Evolutionary conservation across 1,139 yeast genomes (phyloP).

Genomic region (Debaryomyces robertsiae): DNA sequence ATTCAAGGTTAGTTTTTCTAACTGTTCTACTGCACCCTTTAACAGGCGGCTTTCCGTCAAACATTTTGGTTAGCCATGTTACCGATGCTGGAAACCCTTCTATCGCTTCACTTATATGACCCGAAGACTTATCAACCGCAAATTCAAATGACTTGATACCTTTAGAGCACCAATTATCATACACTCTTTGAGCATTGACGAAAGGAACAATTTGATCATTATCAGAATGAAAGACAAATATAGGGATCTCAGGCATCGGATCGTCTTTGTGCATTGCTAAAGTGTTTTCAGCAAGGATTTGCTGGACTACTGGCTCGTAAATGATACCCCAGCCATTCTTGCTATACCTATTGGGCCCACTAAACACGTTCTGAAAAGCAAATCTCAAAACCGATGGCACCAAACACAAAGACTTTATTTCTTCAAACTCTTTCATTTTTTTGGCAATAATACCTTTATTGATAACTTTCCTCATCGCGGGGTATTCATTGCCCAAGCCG

Average conservation of each 20-base stretch:
- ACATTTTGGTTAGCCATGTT: slow-evolving; percentile 12
- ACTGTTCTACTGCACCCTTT: slow-evolving; percentile 19
- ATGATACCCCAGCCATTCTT: slow-evolving; percentile 15
- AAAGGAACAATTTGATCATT: slow-evolving; percentile 27
- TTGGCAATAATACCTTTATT: no score
- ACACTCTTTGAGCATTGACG: slow-evolving; percentile 21
- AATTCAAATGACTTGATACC: slow-evolving; percentile 15
- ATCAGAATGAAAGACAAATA: slow-evolving; percentile 29
- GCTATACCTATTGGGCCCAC: slow-evolving; percentile 21
- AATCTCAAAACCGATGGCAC: slow-evolving; percentile 15
- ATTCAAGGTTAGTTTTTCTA: slow-evolving; percentile 36
- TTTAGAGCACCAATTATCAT: slow-evolving; percentile 23
- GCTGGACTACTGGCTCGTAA: slow-evolving; percentile 13
- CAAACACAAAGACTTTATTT: slow-evolving; percentile 17
- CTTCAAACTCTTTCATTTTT: no score
- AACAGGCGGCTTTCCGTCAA: slow-evolving; percentile 8
- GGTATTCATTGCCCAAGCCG: no score
- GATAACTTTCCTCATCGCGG: no score
- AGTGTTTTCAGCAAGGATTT: slow-evolving; percentile 23
- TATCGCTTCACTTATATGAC: slow-evolving; percentile 11
- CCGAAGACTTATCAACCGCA: slow-evolving; percentile 10
- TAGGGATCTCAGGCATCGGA: slow-evolving; percentile 27
- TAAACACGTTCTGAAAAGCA: slow-evolving; percentile 17
- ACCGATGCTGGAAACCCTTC: slow-evolving; percentile 12
- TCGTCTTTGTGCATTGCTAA: slow-evolving; percentile 19